A percentile compares a stretch with the other conserved stretches of the same genome.
Evolutionary conservation across 1,139 yeast genomes (phyloP).

Genomic region (Geotrichum reessii): DNA sequence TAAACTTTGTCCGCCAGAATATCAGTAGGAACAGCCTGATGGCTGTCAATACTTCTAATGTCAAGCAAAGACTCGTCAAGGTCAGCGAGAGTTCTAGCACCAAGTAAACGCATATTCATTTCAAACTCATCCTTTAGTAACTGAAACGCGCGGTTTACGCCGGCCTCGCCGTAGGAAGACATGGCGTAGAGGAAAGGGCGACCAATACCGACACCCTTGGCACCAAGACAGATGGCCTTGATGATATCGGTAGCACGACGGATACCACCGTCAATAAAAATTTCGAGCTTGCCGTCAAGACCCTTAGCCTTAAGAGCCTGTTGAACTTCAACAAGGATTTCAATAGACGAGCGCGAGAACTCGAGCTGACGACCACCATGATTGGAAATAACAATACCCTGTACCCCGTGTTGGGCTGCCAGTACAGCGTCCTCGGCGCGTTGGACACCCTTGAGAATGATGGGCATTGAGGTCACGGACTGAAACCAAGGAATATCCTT

Average conservation of each 20-base stretch:
- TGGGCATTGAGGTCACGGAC: conserved; percentile 54
- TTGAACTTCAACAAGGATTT: conserved; percentile 60
- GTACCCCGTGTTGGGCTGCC: conserved; percentile 58
- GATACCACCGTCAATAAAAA: conserved; percentile 70
- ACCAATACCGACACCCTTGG: conserved; percentile 73
- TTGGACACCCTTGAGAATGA: conserved; percentile 66
- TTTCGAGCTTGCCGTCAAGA: conserved; percentile 52
- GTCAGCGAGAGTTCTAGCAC: conserved; percentile 62
- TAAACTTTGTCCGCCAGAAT: conserved; percentile 43
- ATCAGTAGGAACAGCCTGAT: conserved; percentile 48
- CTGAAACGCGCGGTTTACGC: conserved; percentile 73
- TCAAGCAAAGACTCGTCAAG: conserved; percentile 54
- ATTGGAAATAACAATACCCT: conserved; percentile 65
- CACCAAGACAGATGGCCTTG: conserved; percentile 70
- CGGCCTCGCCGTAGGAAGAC: conserved; percentile 71
- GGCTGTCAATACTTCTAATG: conserved; percentile 36
- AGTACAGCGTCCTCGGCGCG: conserved; percentile 58
- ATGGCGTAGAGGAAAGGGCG: conserved; percentile 72
- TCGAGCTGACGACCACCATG: conserved; percentile 81
- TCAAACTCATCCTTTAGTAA: conserved; percentile 72
- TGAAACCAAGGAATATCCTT: conserved; percentile 56
- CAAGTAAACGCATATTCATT: conserved; percentile 84
- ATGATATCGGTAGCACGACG: conserved; percentile 67
- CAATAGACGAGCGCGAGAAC: conserved; percentile 61
- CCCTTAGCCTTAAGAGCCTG: conserved; percentile 46